These are phyloP conservation scores for Tranzscheliella williamsii DNA, from an alignment of 1,284 basidiomycete genomes.

Conservation along the genomic window DNA sequence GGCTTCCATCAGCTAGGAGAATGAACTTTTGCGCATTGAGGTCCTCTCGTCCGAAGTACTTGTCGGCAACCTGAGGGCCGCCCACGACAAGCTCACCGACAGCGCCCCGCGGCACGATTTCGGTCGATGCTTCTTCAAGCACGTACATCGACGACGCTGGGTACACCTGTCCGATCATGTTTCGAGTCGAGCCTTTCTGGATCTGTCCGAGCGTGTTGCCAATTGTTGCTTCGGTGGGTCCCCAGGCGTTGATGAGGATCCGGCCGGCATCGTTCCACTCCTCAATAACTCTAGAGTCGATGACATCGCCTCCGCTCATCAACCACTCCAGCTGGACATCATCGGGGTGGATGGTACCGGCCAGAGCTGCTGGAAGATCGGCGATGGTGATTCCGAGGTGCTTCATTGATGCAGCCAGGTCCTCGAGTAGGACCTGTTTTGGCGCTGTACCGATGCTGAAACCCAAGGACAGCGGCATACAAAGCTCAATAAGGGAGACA, in stretches of 20 bases:
- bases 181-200: slow-evolving; percentile 29
- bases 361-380: slow-evolving; percentile 56
- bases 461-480: slow-evolving; percentile 54
- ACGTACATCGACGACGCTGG: slow-evolving; percentile 47
- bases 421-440: slow-evolving; percentile 52
- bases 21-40: slow-evolving; percentile 51
- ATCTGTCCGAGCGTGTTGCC: slow-evolving; percentile 58
- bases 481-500: slow-evolving; percentile 59
- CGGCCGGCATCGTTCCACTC: slow-evolving; percentile 49
- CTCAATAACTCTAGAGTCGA: slow-evolving; percentile 52
- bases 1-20: slow-evolving; percentile 35
- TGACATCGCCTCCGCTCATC: slow-evolving; percentile 59
- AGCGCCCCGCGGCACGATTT: slow-evolving; percentile 33
- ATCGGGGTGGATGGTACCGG: slow-evolving; percentile 46
- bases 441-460: slow-evolving; percentile 53
- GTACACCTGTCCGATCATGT: slow-evolving; percentile 49
- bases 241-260: slow-evolving; percentile 57
- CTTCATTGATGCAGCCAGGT: slow-evolving; percentile 46
- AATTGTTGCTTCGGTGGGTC: slow-evolving; percentile 58
- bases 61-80: slow-evolving; percentile 57
- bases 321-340: slow-evolving; percentile 56
- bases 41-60: slow-evolving; percentile 49
- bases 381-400: slow-evolving; percentile 54
- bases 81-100: slow-evolving; percentile 56
- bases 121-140: slow-evolving; percentile 19